Evolutionary conservation across 2,329 filamentous ascomycete species (phyloP).

Genomic region (Fulvia fulva): DNA sequence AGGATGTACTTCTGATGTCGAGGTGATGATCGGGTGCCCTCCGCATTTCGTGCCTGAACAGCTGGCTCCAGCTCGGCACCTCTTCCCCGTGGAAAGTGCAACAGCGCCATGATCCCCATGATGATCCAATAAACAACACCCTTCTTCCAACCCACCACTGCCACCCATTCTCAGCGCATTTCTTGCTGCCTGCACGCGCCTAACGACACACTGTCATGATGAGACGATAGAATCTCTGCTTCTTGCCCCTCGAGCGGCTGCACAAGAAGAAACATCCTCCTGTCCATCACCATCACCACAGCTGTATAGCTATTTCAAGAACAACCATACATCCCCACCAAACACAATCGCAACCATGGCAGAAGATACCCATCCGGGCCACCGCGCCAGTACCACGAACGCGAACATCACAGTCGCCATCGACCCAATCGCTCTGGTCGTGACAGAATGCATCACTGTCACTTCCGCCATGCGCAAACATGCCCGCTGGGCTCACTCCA

Average conservation of each 20-base stretch:
- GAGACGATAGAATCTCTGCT: background rate
- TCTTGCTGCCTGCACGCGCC: background rate
- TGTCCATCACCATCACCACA: background rate
- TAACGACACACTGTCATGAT: background rate
- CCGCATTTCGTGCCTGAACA: background rate
- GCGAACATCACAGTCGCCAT: conserved; percentile 32
- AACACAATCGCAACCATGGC: background rate
- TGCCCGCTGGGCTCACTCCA: conserved; percentile 91
- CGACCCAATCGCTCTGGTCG: conserved; percentile 60
- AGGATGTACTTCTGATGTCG: no score
- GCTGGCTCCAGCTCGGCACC: background rate
- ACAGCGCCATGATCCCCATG: no score
- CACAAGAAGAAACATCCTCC: background rate
- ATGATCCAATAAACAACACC: background rate
- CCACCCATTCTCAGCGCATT: background rate
- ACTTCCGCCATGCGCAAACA: conserved; percentile 98
- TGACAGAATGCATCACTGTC: conserved; percentile 97
- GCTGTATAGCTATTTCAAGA: background rate
- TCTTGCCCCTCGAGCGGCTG: background rate
- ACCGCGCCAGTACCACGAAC: background rate
- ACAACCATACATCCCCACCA: background rate
- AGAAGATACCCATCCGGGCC: background rate
- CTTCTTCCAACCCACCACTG: background rate
- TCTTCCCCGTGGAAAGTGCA: background rate
- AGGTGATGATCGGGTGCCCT: background rate